These are phyloP conservation scores for Rhodamnia rubescens DNA, from an alignment of 345 rosid genomes.

Conservation along the genomic window DNA sequence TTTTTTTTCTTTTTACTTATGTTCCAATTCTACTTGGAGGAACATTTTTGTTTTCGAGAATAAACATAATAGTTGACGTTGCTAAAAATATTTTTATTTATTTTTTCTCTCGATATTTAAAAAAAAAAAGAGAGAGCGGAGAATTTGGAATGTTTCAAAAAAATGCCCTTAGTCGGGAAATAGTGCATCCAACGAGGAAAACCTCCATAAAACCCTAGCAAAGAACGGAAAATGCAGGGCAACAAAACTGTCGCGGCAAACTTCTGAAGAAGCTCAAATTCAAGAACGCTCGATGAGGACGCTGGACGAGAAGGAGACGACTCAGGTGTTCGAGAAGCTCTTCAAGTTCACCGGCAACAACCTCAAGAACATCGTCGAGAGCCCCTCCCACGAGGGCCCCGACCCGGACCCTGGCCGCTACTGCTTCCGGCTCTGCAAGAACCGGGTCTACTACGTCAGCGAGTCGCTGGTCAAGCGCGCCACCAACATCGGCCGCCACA, in stretches of 20 bases:
- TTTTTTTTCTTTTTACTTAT: too few relatives aligned
- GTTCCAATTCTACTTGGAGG: too few relatives aligned
- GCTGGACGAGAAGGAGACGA: slow-evolving; percentile 78
- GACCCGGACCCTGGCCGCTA: slow-evolving; percentile 60
- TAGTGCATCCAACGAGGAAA: neutral
- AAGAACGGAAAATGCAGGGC: neutral
- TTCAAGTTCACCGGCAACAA: slow-evolving; percentile 77
- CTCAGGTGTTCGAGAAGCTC: slow-evolving; percentile 77
- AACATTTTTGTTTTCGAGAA: too few relatives aligned
- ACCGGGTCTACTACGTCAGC: slow-evolving; percentile 68
- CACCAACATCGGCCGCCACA: slow-evolving; percentile 54
- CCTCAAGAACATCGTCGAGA: slow-evolving; percentile 82
- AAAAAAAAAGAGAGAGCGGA: too few relatives aligned
- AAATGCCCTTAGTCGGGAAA: neutral
- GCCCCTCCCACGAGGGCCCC: slow-evolving; percentile 81
- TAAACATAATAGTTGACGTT: too few relatives aligned
- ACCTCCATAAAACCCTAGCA: neutral
- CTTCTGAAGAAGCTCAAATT: neutral
- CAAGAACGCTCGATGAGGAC: slow-evolving; percentile 40
- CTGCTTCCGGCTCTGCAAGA: slow-evolving; percentile 88
- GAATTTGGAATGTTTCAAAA: too few relatives aligned
- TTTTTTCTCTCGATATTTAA: too few relatives aligned
- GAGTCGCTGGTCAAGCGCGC: slow-evolving; percentile 78
- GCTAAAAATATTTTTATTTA: too few relatives aligned
- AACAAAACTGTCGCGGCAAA: neutral